Conservation (phyloP, 75 land plant species). For the Adiantum capillusveneris region DNA sequence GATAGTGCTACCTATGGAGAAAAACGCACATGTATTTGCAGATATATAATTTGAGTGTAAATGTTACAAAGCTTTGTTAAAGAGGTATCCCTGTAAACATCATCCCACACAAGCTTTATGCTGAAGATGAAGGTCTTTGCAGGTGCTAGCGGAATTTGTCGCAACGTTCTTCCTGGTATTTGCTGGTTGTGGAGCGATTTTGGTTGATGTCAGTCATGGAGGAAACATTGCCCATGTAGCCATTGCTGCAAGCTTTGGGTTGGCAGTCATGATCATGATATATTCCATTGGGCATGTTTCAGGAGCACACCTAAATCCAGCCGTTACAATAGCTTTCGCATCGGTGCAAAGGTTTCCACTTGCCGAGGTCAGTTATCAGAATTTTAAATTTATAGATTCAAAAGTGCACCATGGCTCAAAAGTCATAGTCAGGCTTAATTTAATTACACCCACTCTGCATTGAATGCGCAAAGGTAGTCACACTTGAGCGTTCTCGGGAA, state of each 20-base stretch:
- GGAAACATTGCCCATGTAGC: conserved; percentile 40
- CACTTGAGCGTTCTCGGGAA: too few species aligned
- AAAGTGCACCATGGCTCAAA: not conserved
- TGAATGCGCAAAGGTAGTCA: too few species aligned
- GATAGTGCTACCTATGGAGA: too few species aligned
- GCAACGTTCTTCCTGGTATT: conserved; percentile 73
- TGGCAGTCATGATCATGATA: conserved; percentile 56
- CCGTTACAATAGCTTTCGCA: conserved; percentile 75
- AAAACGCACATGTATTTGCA: too few species aligned
- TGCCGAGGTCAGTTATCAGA: conserved; percentile 42
- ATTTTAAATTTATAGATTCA: too few species aligned
- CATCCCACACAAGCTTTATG: too few species aligned
- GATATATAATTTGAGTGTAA: too few species aligned
- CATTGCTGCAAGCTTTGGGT: conserved; percentile 46
- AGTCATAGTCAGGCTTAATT: not conserved
- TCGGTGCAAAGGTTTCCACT: conserved; percentile 43
- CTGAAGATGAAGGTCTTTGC: too few species aligned
- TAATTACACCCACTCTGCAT: too few species aligned
- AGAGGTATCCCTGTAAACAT: too few species aligned
- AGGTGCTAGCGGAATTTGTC: conserved; percentile 58
- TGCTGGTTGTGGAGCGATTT: conserved; percentile 59
- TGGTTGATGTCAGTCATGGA: conserved; percentile 28
- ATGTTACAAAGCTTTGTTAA: too few species aligned
- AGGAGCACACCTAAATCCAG: conserved; percentile 84
- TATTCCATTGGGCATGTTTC: conserved; percentile 82